Conservation (phyloP, 164 flowering plant species). For the Berberis vulgaris region DNA sequence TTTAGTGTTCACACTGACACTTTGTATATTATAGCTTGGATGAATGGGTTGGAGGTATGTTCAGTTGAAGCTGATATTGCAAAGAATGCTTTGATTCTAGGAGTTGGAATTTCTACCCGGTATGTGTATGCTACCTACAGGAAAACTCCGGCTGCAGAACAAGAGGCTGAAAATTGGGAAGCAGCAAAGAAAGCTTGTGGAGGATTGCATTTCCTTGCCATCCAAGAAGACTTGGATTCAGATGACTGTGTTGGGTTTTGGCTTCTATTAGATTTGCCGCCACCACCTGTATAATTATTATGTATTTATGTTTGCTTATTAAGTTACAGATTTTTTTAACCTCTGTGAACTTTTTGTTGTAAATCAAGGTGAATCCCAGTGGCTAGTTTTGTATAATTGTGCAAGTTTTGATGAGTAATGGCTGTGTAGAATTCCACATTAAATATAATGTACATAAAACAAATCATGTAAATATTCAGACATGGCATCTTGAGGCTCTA, state of each 20-base stretch:
- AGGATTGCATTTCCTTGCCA: conserved; percentile 92
- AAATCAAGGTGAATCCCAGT: no score
- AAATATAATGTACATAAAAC: no score
- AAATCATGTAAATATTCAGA: no score
- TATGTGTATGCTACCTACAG: conserved; percentile 71
- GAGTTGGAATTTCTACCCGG: conserved; percentile 80
- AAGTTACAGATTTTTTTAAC: no score
- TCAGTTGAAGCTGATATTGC: conserved; percentile 66
- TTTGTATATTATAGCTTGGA: conserved; percentile 56
- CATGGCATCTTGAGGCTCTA: no score
- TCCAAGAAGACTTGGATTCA: conserved; percentile 81
- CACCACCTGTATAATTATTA: conserved; percentile 67
- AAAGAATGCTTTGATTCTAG: conserved; percentile 57
- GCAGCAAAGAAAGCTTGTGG: conserved; percentile 89
- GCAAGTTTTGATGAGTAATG: no score
- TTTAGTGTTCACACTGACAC: no score
- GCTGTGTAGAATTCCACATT: no score
- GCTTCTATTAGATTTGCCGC: conserved; percentile 89
- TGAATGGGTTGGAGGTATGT: conserved; percentile 89
- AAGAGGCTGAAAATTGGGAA: conserved; percentile 97
- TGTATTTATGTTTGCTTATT: no score
- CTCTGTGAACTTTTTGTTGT: no score
- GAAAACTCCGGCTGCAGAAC: conserved; percentile 56
- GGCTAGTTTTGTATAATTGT: no score
- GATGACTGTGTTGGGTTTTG: conserved; percentile 94